Conservation (phyloP, 108 stramenopile genomes). For the Craspedostauros australis region DNA sequence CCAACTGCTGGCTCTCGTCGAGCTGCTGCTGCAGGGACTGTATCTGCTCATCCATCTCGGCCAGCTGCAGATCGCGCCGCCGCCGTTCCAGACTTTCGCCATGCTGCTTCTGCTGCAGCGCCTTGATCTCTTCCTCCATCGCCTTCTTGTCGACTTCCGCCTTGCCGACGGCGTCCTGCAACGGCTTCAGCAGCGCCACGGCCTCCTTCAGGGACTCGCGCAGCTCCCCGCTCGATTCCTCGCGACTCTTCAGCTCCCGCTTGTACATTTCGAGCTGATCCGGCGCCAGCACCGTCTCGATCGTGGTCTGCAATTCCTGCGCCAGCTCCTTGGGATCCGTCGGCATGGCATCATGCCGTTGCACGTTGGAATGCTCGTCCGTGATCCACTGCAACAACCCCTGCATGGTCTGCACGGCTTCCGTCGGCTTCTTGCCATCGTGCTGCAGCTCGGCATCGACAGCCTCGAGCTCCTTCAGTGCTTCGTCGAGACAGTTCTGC, state of each 20-base stretch:
- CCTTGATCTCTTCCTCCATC: slow-evolving; percentile 8
- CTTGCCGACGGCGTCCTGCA: slow-evolving; percentile 51
- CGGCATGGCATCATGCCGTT: background rate
- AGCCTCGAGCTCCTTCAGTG: slow-evolving; percentile 51
- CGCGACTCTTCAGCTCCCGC: slow-evolving; percentile 33
- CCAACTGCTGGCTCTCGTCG: slow-evolving; percentile 12
- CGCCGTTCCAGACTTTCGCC: slow-evolving; percentile 11
- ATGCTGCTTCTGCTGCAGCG: background rate
- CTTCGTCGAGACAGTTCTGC: slow-evolving; percentile 51
- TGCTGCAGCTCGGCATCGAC: slow-evolving; percentile 41
- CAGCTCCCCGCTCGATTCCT: slow-evolving; percentile 36
- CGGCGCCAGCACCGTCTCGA: slow-evolving; percentile 8
- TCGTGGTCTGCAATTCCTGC: slow-evolving; percentile 11
- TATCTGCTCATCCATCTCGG: no score
- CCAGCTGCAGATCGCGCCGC: no score
- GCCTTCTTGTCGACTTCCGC: slow-evolving; percentile 27
- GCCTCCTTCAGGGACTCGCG: slow-evolving; percentile 46
- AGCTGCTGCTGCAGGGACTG: slow-evolving; percentile 23
- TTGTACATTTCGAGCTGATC: slow-evolving; percentile 19
- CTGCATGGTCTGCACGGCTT: slow-evolving; percentile 28
- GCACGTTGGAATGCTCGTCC: slow-evolving; percentile 18
- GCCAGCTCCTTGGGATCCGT: slow-evolving; percentile 12
- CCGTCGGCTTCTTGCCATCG: slow-evolving; percentile 1
- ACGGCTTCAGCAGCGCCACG: slow-evolving; percentile 43
- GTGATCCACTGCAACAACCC: slow-evolving; percentile 39